Conservation (phyloP, 306 rosid genomes). For the Lathyrus oleraceus region DNA sequence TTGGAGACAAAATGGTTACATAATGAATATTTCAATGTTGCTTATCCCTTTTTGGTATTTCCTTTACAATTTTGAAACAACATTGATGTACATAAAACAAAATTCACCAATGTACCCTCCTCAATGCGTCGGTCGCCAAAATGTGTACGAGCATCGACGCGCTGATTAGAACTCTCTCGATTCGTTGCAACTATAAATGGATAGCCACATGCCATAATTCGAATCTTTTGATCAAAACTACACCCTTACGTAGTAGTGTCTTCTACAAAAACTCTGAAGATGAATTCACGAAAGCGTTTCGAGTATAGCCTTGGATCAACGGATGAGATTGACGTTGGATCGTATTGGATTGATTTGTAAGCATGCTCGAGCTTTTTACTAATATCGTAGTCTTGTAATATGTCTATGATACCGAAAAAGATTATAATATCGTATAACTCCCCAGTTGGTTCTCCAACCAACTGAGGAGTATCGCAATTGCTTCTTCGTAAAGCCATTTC, state of each 20-base stretch:
- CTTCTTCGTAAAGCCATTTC: conserved; percentile 64
- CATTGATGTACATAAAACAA: conserved; percentile 30
- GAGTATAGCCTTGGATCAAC: conserved; percentile 97
- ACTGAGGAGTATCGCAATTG: conserved; percentile 55
- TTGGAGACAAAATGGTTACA: conserved; percentile 13
- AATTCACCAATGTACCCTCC: conserved; percentile 32
- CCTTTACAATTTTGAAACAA: conserved; percentile 41
- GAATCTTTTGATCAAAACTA: conserved; percentile 44
- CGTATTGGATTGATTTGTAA: conserved; percentile 86
- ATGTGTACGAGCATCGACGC: conserved; percentile 13
- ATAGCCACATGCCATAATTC: conserved; percentile 38
- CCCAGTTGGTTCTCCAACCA: conserved; percentile 89
- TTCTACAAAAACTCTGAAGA: conserved; percentile 86
- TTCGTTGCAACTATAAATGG: conserved; percentile 48
- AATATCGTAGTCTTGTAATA: conserved; percentile 91
- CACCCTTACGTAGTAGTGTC: conserved; percentile 55
- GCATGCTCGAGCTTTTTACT: conserved; percentile 98
- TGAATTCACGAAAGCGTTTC: conserved; percentile 88
- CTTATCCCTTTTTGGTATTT: conserved; percentile 24
- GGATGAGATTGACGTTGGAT: conserved; percentile 83
- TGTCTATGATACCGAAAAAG: conserved; percentile 87
- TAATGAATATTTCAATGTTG: conserved; percentile 28
- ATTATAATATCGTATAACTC: conserved; percentile 69
- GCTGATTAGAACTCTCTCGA: conserved; percentile 37
- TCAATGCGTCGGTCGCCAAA: conserved; percentile 36